Percentiles rank a stretch among this genome's conserved stretches.
Evolutionary conservation across 768 basidiomycete species (phyloP).

Genomic region (Tephrocybe sp.): DNA sequence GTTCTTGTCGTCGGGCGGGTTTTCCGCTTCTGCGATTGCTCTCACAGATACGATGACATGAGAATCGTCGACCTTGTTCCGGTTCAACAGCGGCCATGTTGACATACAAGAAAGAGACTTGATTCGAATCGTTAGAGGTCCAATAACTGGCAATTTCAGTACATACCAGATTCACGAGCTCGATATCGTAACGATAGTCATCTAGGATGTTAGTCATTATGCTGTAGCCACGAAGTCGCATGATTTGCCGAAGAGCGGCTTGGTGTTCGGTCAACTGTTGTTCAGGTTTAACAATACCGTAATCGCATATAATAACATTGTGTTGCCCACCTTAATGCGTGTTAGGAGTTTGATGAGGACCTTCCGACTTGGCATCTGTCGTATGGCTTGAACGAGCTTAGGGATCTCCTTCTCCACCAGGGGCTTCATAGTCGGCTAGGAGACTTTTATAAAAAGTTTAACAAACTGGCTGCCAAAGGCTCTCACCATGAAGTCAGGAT

Average conservation of each 20-base stretch:
- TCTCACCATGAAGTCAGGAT: constrained; percentile 81
- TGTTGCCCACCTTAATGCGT: constrained; percentile 69
- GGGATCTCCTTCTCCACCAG: constrained; percentile 80
- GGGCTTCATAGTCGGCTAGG: constrained; percentile 77
- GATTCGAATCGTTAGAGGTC: not conserved
- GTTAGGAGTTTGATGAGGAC: constrained; percentile 82
- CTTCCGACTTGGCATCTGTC: constrained; percentile 82
- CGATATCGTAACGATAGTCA: constrained; percentile 69
- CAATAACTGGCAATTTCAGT: not conserved
- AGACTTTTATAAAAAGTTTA: too few relatives aligned
- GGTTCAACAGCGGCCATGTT: constrained; percentile 78
- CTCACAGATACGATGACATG: constrained; percentile 64
- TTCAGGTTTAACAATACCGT: not conserved
- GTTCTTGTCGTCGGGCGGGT: constrained; percentile 43
- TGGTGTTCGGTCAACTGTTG: constrained; percentile 82
- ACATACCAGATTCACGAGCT: constrained; percentile 71
- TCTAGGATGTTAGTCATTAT: constrained; percentile 87
- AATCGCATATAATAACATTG: not conserved
- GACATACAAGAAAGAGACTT: constrained; percentile 68
- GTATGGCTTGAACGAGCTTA: constrained; percentile 88
- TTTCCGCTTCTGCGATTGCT: constrained; percentile 47
- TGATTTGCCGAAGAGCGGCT: constrained; percentile 74
- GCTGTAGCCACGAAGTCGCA: constrained; percentile 92
- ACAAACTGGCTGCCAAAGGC: too few relatives aligned
- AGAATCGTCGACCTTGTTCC: constrained; percentile 90